phyloP scores from a whole-genome alignment of 495 filamentous ascomycete species.

The Viridothelium virens region DNA sequence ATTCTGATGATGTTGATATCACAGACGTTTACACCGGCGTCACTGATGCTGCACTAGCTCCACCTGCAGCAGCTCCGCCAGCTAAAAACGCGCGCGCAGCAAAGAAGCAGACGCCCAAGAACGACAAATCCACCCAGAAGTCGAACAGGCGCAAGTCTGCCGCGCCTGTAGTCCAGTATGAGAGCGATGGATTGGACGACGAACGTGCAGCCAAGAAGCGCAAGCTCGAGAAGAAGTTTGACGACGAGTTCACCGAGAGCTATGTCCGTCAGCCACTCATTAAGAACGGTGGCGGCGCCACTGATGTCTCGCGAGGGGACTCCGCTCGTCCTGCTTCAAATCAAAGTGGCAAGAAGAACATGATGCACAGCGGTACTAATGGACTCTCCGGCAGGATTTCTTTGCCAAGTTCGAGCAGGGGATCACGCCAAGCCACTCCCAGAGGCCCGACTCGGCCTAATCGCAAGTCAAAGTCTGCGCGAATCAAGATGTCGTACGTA shows the following conservation, averaged over 20 bases:
- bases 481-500: conserved; percentile 66
- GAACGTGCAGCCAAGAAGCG: conserved; percentile 23
- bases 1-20: conserved; percentile 2
- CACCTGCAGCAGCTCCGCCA: background rate
- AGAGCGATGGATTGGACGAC: conserved; percentile 22
- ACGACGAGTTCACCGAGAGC: conserved; percentile 15
- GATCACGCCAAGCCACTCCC: conserved; percentile 24
- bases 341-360: too few relatives aligned
- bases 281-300: background rate
- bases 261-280: background rate
- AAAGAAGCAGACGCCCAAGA: background rate
- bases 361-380: too few relatives aligned
- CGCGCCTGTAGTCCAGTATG: conserved; percentile 18
- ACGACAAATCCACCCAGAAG: background rate
- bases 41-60: background rate
- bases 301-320: background rate
- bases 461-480: conserved; percentile 45
- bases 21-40: background rate
- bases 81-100: conserved; percentile 15
- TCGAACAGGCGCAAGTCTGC: conserved; percentile 18
- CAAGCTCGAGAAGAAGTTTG: conserved; percentile 23
- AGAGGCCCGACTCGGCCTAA: conserved; percentile 29
- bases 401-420: background rate
- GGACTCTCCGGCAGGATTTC: too few relatives aligned
- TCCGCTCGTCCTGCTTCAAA: too few relatives aligned